Evolutionary conservation across 164 flowering plant genomes (phyloP).

Genomic region (Santalum album): DNA sequence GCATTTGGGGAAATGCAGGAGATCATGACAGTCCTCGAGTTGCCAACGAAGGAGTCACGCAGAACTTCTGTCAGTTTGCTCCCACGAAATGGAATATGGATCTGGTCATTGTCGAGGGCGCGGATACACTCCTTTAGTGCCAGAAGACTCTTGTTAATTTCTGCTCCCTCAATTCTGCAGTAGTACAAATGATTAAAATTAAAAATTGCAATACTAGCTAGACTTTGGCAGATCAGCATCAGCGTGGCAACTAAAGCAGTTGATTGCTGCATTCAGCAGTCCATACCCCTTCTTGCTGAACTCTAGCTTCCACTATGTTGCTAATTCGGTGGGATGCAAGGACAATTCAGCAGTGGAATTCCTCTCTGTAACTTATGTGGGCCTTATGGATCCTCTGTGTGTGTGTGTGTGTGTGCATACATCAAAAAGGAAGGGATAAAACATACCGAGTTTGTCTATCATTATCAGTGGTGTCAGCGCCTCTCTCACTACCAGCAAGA

Average conservation of each 20-base stretch:
- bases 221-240: background rate
- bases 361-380: too few relatives aligned
- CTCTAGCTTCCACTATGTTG: too few relatives aligned
- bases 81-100: slow-evolving; percentile 98
- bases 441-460: slow-evolving; percentile 88
- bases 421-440: background rate
- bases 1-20: slow-evolving; percentile 99
- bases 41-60: slow-evolving; percentile 98
- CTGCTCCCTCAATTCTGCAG: slow-evolving; percentile 97
- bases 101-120: slow-evolving; percentile 98
- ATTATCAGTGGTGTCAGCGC: slow-evolving; percentile 98
- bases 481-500: slow-evolving; percentile 99
- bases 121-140: slow-evolving; percentile 99
- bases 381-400: too few relatives aligned
- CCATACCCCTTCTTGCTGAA: too few relatives aligned
- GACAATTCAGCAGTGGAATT: too few relatives aligned
- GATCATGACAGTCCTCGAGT: slow-evolving; percentile 97
- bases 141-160: slow-evolving; percentile 96
- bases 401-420: too few relatives aligned
- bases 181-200: background rate
- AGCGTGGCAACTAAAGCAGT: too few relatives aligned
- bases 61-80: slow-evolving; percentile 99
- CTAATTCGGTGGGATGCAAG: too few relatives aligned
- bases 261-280: too few relatives aligned
- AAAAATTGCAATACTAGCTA: background rate